Conservation (phyloP, 148 eudicot species). For the Beta vulgaris region DNA sequence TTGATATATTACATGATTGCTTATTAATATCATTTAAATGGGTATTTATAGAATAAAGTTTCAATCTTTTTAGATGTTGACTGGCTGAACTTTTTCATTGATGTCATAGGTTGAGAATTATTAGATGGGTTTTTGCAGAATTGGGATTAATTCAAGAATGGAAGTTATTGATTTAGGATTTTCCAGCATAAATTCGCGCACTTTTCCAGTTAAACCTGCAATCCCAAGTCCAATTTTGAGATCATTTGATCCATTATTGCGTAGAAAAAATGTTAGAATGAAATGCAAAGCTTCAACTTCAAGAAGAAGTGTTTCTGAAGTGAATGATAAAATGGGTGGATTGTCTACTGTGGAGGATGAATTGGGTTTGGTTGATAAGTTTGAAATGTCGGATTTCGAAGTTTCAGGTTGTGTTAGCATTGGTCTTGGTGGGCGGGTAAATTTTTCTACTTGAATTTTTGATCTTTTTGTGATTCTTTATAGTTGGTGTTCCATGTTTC, state of each 20-base stretch:
- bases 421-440: conserved; percentile 93
- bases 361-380: conserved; percentile 69
- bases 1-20: not conserved
- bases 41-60: conserved; percentile 6
- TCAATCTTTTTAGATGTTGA: conserved; percentile 2
- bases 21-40: not conserved
- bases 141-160: conserved; percentile 36
- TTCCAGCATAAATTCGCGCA: conserved; percentile 38
- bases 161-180: conserved; percentile 47
- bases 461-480: conserved; percentile 5
- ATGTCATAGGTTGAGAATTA: conserved; percentile 26
- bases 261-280: conserved; percentile 30
- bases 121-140: conserved; percentile 56
- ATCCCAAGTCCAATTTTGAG: conserved; percentile 11
- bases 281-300: conserved; percentile 50
- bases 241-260: conserved; percentile 12
- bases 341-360: conserved; percentile 51
- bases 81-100: conserved; percentile 3
- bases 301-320: conserved; percentile 36
- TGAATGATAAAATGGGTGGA: conserved; percentile 31
- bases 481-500: not conserved
- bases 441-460: conserved; percentile 9
- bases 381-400: conserved; percentile 67
- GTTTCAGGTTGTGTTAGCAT: conserved; percentile 72
- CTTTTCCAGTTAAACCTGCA: conserved; percentile 33